Percentiles rank a stretch among this genome's conserved stretches.
phyloP scores from a whole-genome alignment of 2,329 filamentous ascomycete genomes.

The Didymellaceae sp. region DNA sequence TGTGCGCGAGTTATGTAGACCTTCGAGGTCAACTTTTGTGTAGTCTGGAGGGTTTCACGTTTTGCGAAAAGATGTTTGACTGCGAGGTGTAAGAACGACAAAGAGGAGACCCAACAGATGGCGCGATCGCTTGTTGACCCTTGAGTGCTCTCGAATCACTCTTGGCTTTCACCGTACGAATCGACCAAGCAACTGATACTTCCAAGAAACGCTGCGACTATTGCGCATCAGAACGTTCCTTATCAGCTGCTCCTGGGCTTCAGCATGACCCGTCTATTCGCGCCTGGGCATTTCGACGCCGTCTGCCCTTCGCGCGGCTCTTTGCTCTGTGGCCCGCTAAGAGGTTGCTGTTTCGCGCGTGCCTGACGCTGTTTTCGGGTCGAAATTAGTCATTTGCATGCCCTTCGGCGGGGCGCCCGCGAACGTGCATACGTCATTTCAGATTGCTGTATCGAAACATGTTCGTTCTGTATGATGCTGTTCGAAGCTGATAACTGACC shows the following conservation, averaged over 20 bases:
- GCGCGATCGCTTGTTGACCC: conserved; percentile 17
- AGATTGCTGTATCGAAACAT: conserved; percentile 1
- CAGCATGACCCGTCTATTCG: conserved; percentile 35
- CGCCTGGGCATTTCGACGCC: conserved; percentile 34
- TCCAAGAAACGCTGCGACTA: conserved; percentile 15
- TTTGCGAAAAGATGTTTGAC: conserved; percentile 2
- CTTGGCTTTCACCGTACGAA: conserved; percentile 19
- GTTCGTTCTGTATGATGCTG: neutral
- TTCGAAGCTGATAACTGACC: neutral
- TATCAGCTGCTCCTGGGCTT: conserved; percentile 29
- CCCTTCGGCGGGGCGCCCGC: conserved; percentile 25
- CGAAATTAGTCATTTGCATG: conserved; percentile 34
- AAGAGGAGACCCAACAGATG: conserved; percentile 8
- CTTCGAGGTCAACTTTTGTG: neutral
- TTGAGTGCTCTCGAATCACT: conserved; percentile 17
- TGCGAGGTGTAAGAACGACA: conserved; percentile 2
- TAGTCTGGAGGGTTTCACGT: neutral
- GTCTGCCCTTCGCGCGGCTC: conserved; percentile 19
- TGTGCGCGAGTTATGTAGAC: neutral
- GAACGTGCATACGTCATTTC: conserved; percentile 20
- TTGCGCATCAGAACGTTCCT: conserved; percentile 11
- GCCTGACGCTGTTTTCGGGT: conserved; percentile 29
- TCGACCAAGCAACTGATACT: conserved; percentile 19
- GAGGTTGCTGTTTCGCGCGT: conserved; percentile 24
- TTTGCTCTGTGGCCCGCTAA: conserved; percentile 3